Evolutionary conservation across 768 basidiomycete species (phyloP).

Genomic region (Gymnopilus junonius): DNA sequence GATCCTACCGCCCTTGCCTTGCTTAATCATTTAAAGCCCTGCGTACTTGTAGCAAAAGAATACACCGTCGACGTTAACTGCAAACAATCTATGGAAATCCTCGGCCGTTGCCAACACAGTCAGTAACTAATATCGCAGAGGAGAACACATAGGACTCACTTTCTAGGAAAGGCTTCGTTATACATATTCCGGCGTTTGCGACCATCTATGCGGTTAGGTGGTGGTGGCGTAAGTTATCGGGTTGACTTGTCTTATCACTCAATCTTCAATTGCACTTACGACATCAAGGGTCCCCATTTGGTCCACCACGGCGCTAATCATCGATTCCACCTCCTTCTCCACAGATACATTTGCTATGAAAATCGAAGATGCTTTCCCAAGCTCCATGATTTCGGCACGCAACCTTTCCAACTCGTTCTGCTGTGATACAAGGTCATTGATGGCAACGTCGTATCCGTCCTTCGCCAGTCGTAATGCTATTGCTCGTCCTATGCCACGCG

Average conservation of each 20-base stretch:
- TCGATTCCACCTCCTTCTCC: constrained; percentile 44
- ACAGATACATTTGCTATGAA: constrained; percentile 42
- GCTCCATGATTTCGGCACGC: constrained; percentile 29
- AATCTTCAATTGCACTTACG: constrained; percentile 31
- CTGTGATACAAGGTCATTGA: constrained; percentile 45
- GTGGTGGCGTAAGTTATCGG: too few relatives aligned
- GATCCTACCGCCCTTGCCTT: constrained; percentile 47
- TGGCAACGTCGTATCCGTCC: constrained; percentile 50
- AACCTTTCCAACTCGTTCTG: constrained; percentile 30
- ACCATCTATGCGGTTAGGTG: too few relatives aligned
- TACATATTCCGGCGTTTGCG: constrained; percentile 46
- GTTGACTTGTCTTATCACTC: too few relatives aligned
- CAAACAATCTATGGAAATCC: constrained; percentile 35
- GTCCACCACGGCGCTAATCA: constrained; percentile 37
- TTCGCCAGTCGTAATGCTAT: constrained; percentile 50
- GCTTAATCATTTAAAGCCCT: constrained; percentile 45
- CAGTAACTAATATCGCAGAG: neutral
- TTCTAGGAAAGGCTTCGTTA: constrained; percentile 24
- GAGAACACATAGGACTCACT: constrained; percentile 19
- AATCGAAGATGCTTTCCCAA: constrained; percentile 26
- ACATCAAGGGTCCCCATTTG: constrained; percentile 51
- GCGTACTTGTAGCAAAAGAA: constrained; percentile 48
- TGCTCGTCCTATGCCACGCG: constrained; percentile 52
- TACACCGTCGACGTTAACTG: constrained; percentile 39
- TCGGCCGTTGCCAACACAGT: constrained; percentile 25